Evolutionary conservation across 1,139 yeast species (phyloP).

Genomic region (Scheffersomyces stambukii): DNA sequence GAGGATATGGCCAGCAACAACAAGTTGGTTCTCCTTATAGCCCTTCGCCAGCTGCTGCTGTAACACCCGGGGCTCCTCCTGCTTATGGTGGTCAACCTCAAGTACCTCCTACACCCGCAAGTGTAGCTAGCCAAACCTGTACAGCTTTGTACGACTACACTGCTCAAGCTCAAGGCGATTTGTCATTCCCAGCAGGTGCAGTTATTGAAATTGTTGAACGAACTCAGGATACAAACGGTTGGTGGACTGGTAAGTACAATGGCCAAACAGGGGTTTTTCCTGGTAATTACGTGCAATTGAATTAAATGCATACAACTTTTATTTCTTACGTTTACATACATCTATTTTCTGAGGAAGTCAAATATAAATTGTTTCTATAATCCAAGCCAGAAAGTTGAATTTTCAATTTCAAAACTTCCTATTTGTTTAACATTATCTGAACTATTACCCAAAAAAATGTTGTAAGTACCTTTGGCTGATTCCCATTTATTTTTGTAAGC

Average conservation of each 20-base stretch:
- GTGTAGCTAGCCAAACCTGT: slow-evolving; percentile 54
- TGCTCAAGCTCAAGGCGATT: slow-evolving; percentile 88
- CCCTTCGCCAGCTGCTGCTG: slow-evolving; percentile 8
- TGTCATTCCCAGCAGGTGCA: slow-evolving; percentile 83
- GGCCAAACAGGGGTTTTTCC: slow-evolving; percentile 93
- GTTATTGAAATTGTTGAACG: slow-evolving; percentile 78
- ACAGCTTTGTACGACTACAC: slow-evolving; percentile 75
- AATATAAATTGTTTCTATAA: slow-evolving; percentile 7
- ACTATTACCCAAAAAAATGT: slow-evolving; percentile 42
- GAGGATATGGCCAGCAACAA: slow-evolving; percentile 10
- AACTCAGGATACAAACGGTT: slow-evolving; percentile 81
- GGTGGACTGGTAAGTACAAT: slow-evolving; percentile 96
- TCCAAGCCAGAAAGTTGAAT: slow-evolving; percentile 19
- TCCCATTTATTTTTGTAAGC: slow-evolving; percentile 47
- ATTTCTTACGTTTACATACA: slow-evolving; percentile 1
- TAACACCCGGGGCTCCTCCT: slow-evolving; percentile 14
- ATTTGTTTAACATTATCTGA: slow-evolving; percentile 24
- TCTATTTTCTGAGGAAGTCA: no score
- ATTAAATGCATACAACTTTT: slow-evolving; percentile 1
- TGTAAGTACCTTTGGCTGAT: slow-evolving; percentile 45
- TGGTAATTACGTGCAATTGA: slow-evolving; percentile 84
- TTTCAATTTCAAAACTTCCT: slow-evolving; percentile 28
- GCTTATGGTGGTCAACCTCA: slow-evolving; percentile 21
- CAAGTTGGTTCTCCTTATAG: slow-evolving; percentile 3
- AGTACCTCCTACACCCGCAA: slow-evolving; percentile 33